Evolutionary conservation across 768 basidiomycete genomes (phyloP), one percentile per base, ranked within the genome.

Genomic region (Mycena latifolia): DNA sequence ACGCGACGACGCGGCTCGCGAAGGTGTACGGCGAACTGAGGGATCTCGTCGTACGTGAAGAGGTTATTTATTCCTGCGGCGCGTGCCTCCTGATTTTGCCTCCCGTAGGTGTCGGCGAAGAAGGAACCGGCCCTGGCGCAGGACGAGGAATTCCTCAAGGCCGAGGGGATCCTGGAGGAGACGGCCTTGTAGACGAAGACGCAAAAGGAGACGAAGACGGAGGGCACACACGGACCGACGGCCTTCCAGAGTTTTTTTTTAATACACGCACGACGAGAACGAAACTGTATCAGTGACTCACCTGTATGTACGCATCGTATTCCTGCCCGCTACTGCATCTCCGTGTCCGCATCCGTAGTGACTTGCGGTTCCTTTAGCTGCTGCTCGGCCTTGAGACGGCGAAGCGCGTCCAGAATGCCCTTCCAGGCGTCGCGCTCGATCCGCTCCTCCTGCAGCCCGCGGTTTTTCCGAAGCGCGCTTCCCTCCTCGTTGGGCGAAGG

Each of bases 341-440:
- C 73, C 61, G 66, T 63, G 31, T 75, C 70, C 63, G 59, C 70
- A 61, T 74, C 74, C 54, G 71, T 65, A 24, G 76, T 75, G 73
- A 39, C 27, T 28, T 43, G 41, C 25, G 37, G 43, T 15, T 20
- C 47, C 28, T 15, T 17, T 18, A 35, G 24, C 51, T 24, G 22
- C 54, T 70, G 69, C 61, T 79, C 81, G 35, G 81, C 84, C 76
- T 88, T 90, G 72, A 93, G 81, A 55, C 88, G 84, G 58, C 78
- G 82, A 43, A 94, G 84, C 66, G 91, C 90, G 67, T 87, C 82
- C 18, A 93, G 81, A 61, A 94, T 88, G 22, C 89, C 88, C 58
- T 85, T 84, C 93, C 93, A 94, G 63, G 93, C 91, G 75, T 92
- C 89, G 5, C 89, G 81, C 67, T 92, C 91, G 11, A 91, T 80